Evolutionary conservation across 768 basidiomycete species (phyloP).

Genomic region (Porpolomopsis calyptriformis): DNA sequence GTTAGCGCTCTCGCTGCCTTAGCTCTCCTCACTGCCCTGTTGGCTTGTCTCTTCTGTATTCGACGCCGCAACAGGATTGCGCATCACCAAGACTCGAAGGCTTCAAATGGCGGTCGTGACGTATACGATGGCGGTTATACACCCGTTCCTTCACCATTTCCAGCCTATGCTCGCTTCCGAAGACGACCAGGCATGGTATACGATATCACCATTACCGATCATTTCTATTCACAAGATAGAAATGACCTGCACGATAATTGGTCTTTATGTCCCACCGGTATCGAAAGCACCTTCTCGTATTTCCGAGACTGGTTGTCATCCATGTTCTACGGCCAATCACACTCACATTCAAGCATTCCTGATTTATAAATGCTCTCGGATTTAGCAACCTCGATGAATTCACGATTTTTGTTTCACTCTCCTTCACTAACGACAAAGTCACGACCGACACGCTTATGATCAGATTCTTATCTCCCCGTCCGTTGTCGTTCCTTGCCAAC

Average conservation of each 20-base stretch:
- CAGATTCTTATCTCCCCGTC: neutral
- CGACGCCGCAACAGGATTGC: neutral
- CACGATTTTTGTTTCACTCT: neutral
- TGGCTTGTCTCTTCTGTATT: neutral
- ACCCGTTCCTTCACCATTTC: neutral
- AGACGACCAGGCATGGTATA: neutral
- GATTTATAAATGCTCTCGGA: neutral
- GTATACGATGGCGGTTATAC: neutral
- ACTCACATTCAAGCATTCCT: neutral
- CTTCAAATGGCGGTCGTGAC: neutral
- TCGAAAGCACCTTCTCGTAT: neutral
- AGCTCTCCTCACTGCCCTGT: neutral
- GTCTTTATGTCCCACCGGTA: neutral
- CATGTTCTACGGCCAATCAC: no score
- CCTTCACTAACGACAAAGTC: neutral
- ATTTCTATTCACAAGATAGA: neutral
- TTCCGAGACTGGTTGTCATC: neutral
- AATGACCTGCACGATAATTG: neutral
- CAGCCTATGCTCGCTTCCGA: neutral
- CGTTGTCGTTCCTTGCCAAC: neutral
- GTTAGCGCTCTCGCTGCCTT: neutral
- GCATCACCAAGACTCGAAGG: neutral
- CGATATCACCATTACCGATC: neutral
- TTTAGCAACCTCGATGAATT: neutral
- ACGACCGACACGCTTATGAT: neutral